Conservation (phyloP, 345 rosid species). For the Citrus sp. region DNA sequence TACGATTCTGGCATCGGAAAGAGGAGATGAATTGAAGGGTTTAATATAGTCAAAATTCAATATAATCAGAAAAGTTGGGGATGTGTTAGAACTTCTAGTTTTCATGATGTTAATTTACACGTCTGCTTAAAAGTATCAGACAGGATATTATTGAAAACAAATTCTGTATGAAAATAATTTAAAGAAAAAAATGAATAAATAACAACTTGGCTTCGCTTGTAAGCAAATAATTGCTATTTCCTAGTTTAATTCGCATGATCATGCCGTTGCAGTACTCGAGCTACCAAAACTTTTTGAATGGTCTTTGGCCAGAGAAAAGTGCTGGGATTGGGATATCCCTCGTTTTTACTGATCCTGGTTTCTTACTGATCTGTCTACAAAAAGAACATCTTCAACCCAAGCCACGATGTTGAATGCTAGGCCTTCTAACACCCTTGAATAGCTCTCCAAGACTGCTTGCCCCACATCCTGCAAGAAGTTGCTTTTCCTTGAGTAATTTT, state of each 20-base stretch:
- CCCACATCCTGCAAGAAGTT: conserved; percentile 73
- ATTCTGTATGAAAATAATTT: background rate
- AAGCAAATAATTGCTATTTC: background rate
- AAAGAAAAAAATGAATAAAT: background rate
- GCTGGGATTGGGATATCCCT: conserved; percentile 11
- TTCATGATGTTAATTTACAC: background rate
- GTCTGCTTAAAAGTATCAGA: background rate
- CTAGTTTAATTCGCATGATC: background rate
- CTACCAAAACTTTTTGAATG: conserved; percentile 3
- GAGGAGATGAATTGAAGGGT: background rate
- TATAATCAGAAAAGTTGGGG: background rate
- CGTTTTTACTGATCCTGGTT: conserved; percentile 33
- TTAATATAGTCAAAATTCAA: background rate
- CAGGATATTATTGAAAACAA: background rate
- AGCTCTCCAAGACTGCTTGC: conserved; percentile 85
- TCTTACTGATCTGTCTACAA: conserved; percentile 56
- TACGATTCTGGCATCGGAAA: background rate
- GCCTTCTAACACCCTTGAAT: conserved; percentile 87
- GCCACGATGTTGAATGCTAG: conserved; percentile 85
- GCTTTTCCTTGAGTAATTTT: background rate
- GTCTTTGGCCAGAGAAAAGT: background rate
- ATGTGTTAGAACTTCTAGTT: background rate
- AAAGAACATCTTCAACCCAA: conserved; percentile 87
- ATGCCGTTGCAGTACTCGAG: background rate
- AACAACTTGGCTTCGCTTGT: background rate